phyloP scores from a whole-genome alignment of 2,329 filamentous ascomycete species.

The Ophiostoma novo-ulmi region DNA sequence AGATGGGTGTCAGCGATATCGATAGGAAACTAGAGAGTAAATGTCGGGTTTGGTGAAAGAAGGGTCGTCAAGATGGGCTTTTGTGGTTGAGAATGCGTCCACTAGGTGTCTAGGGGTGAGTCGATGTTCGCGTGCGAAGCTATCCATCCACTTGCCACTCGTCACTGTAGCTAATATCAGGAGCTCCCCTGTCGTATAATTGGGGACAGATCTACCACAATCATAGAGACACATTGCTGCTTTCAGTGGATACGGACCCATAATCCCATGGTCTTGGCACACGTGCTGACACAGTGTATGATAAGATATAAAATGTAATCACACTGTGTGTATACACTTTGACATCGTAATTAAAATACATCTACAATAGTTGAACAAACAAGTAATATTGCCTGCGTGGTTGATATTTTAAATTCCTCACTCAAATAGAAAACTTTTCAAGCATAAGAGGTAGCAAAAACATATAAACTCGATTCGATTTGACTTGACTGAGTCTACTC shows the following conservation, averaged over 20 bases:
- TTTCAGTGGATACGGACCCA: background rate
- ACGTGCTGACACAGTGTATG: background rate
- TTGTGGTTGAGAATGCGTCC: background rate
- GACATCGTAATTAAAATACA: no score
- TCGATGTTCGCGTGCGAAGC: background rate
- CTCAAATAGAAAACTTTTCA: no score
- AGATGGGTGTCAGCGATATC: background rate
- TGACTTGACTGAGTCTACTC: no score
- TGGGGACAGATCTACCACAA: constrained; percentile 17
- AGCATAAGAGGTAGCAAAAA: no score
- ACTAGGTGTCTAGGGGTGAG: background rate
- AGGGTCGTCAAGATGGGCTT: background rate
- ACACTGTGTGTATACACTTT: background rate
- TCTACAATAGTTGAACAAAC: no score
- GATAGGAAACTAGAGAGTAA: background rate
- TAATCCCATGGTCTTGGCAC: background rate
- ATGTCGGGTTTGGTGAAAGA: background rate
- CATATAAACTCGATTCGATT: no score
- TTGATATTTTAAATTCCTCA: no score
- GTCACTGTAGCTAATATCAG: background rate
- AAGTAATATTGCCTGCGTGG: no score
- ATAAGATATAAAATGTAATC: background rate
- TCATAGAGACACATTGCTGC: constrained; percentile 1
- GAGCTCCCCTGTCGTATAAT: background rate
- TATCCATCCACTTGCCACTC: background rate